These are phyloP conservation scores for Graphiopsis chlorocephala DNA, from an alignment of 2,329 filamentous ascomycete genomes.

Conservation along the genomic window DNA sequence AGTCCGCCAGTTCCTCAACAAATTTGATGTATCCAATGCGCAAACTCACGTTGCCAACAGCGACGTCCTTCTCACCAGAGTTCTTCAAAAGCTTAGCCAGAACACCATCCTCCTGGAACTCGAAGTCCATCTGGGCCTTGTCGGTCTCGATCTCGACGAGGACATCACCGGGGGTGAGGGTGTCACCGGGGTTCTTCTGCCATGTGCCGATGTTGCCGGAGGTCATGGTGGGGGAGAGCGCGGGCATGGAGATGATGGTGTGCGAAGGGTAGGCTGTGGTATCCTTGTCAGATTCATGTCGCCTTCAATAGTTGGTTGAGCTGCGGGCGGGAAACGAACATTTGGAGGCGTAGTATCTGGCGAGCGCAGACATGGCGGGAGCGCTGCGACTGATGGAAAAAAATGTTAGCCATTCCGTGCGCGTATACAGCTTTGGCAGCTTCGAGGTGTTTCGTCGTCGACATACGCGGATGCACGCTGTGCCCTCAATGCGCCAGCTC, in stretches of 20 bases:
- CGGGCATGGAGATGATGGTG: conserved; percentile 95
- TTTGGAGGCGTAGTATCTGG: conserved; percentile 68
- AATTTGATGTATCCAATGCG: not conserved
- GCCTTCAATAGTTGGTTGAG: conserved; percentile 8
- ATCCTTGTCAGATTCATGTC: conserved; percentile 1
- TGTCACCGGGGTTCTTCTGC: conserved; percentile 95
- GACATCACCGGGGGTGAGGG: conserved; percentile 85
- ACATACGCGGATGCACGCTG: conserved; percentile 37
- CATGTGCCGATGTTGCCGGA: conserved; percentile 92
- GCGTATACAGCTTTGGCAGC: not conserved
- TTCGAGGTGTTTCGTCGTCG: not conserved
- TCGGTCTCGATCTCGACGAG: conserved; percentile 85
- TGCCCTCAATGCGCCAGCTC: conserved; percentile 31
- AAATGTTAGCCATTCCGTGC: not conserved
- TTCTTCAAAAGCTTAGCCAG: conserved; percentile 93
- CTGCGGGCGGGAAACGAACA: conserved; percentile 47
- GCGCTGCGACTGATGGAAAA: conserved; percentile 27
- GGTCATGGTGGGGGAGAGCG: conserved; percentile 96
- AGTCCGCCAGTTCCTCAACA: conserved; percentile 16
- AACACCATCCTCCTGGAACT: conserved; percentile 97
- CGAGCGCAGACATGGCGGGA: conserved; percentile 58
- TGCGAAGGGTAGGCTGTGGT: conserved; percentile 88
- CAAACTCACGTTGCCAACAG: conserved; percentile 84
- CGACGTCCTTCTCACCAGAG: conserved; percentile 86
- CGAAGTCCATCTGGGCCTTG: conserved; percentile 99